Evolutionary conservation across 495 filamentous ascomycete species (phyloP).

Genomic region (Penicillium argentinense): DNA sequence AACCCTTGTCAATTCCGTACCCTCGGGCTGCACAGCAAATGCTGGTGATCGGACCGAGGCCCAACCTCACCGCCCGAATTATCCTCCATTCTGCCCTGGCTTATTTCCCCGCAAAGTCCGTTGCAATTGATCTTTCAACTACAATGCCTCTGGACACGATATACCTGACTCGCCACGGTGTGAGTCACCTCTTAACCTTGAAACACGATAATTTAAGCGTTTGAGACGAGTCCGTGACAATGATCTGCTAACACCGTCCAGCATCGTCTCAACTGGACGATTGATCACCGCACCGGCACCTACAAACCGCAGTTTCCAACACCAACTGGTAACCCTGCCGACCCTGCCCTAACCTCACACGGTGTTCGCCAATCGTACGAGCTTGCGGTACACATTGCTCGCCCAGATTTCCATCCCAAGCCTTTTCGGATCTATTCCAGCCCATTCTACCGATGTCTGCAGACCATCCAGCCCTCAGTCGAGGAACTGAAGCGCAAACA

Average conservation of each 20-base stretch:
- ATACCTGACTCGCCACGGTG: conserved; percentile 83
- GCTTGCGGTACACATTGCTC: conserved; percentile 64
- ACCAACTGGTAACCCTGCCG: conserved; percentile 81
- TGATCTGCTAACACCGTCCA: conserved; percentile 29
- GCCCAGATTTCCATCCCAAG: conserved; percentile 63
- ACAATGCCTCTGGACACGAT: conserved; percentile 68
- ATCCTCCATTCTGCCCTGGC: no score
- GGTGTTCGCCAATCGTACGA: conserved; percentile 83
- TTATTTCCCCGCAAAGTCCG: conserved; percentile 19
- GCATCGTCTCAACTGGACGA: conserved; percentile 89
- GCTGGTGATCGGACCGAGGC: not conserved
- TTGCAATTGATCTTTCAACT: not conserved
- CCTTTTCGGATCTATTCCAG: conserved; percentile 70
- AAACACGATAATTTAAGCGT: not conserved
- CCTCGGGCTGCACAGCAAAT: no score
- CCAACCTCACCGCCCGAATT: conserved; percentile 20
- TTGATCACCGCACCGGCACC: conserved; percentile 72
- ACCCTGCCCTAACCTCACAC: conserved; percentile 83
- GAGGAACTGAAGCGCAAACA: conserved; percentile 46
- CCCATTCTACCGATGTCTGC: conserved; percentile 89
- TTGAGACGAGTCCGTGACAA: not conserved
- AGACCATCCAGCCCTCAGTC: conserved; percentile 75
- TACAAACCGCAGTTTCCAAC: conserved; percentile 67
- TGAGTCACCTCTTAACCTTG: conserved; percentile 50
- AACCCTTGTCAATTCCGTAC: no score